phyloP scores from a whole-genome alignment of 768 basidiomycete species.

The Termitomyces sp. region DNA sequence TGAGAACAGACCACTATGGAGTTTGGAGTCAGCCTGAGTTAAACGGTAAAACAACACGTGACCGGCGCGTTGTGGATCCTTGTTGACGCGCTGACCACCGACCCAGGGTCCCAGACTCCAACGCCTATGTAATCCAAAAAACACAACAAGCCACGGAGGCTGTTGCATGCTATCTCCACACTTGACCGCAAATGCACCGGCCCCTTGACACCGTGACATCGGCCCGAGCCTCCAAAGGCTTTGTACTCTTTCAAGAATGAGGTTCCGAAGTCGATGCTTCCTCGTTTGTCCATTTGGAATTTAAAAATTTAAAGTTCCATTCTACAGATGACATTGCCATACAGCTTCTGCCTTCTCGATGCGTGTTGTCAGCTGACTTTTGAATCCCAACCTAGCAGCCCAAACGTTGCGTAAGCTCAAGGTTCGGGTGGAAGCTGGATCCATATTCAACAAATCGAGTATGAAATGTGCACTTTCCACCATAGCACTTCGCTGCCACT shows the following conservation, averaged over 20 bases:
- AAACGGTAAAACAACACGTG: constrained; percentile 28
- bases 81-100: constrained; percentile 14
- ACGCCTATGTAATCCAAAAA: background rate
- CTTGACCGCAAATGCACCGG: background rate
- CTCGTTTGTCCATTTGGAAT: background rate
- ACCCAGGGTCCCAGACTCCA: background rate
- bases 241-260: background rate
- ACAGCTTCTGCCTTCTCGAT: background rate
- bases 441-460: background rate
- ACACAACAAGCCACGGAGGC: background rate
- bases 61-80: constrained; percentile 34
- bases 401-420: background rate
- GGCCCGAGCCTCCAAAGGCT: background rate
- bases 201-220: background rate
- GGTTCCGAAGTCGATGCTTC: background rate
- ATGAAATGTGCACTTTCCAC: background rate
- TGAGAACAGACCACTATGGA: too few relatives aligned
- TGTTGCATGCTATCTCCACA: background rate
- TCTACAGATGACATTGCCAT: background rate
- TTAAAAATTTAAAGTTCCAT: too few relatives aligned
- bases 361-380: background rate
- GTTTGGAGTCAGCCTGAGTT: too few relatives aligned
- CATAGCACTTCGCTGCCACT: background rate
- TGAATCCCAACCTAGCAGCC: background rate
- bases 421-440: background rate